Evolutionary conservation across 1,284 basidiomycete genomes (phyloP), one percentile per base, ranked within the genome.

Genomic region (Chalciporus sp.): DNA sequence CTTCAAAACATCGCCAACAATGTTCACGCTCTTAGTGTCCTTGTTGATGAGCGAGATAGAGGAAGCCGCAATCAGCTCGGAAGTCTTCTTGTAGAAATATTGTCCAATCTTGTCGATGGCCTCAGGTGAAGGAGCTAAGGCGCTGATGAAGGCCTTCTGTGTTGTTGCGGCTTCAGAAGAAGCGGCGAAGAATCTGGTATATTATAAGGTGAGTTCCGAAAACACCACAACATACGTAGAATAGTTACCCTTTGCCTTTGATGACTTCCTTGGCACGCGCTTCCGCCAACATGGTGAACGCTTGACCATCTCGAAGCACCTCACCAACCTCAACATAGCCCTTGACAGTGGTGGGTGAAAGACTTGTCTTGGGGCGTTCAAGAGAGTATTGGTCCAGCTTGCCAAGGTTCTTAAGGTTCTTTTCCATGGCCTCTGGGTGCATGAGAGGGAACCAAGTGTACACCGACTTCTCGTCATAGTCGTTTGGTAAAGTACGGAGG

Each of bases 391-490:
- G 67, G 23, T 79, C 72, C 17, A 74, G 58, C 33, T 80, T 73
- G 20, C 79, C 79, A 49, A 92, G 64, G 42, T 86, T 79, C 48
- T 69, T 76, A 53, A 91, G 71, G 65, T 84, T 69, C 2, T 63
- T 69, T 57, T 80, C 72, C 91, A 92, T 90, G 23, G 84, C 67
- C 7, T 78, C 71, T 23, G 93, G 83, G 8, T 86, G 88, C 82
- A 92, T 86, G 58, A 95, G 79, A 33, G 93, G 90, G 84, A 94
- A 93, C 80, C 90, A 92, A 1, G 90, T 86, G 68, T 91, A 94
- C 48, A 82, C 74, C 59, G 85, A 89, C 67, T 89, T 84, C 63
- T 83, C 79, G 0, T 78, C 77, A 72, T 81, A 94, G 62, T 87
- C 73, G 26, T 82, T 69, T 1, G 92, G 91, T 4, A 94, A 78